Evolutionary conservation across 164 flowering plant species (phyloP), one percentile per base, ranked within the genome.

Genomic region (Annona squamosa): DNA sequence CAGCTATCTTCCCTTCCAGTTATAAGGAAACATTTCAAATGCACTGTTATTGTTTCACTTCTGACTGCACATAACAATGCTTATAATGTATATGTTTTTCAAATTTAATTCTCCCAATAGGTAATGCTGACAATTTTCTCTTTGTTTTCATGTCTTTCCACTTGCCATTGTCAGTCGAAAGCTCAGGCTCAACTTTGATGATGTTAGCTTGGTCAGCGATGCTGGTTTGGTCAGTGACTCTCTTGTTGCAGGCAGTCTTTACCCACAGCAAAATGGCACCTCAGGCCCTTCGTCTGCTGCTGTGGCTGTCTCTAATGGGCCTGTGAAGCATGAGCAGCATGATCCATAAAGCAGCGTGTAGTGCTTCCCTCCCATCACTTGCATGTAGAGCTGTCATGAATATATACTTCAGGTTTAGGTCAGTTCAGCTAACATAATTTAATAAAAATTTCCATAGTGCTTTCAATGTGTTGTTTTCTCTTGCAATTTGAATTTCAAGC

Each of bases 161-260:
- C 84, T 85, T 91, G 63, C 78, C 69, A 26, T 41, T 74, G 89
- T 76, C 61, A 63, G 46, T 69, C 71, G 77, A 75, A 91, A 87
- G 84, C 69, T 88, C 65, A 87, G 87, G 9, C 91, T 93, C 61
- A 89, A 88, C 74, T 93, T 89, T 62, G 97, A 94, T 44, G 87
- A 89, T 73, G 91, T 79, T 63, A 97, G 93, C 47, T 79, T 93
- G 83, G 94, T 93, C 1, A 89, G 91, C 65, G 87, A 89, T 73
- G 90, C 78, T 61, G 98, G 93, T 47, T 79, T 93, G 83, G 95
- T 93, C 1, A 90, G 92, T 65, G 99, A 93, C 81, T 85, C 98
- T 19, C 77, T 91, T 81, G 97, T 96, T 46, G 89, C 92, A n/a
- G 87, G 86, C 78, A 87, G 90, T 83, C 95, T 96, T 52, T 80